These are phyloP conservation scores for Nicotiana knightiana DNA, from an alignment of 257 asterid species.

Conservation along the genomic window DNA sequence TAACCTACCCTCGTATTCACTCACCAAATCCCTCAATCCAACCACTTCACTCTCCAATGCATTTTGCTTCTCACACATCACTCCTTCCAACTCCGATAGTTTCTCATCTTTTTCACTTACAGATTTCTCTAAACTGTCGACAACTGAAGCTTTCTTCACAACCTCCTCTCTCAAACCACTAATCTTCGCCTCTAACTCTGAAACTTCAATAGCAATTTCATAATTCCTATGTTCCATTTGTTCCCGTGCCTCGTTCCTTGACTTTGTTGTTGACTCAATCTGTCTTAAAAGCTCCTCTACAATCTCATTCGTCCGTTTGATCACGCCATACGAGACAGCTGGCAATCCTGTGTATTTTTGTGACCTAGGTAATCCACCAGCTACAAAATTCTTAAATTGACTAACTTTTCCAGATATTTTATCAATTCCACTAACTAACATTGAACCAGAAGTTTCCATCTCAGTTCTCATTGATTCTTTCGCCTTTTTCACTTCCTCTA, in stretches of 20 bases:
- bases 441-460: slow-evolving; percentile 78
- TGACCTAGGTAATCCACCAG: slow-evolving; percentile 73
- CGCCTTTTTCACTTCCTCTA: slow-evolving; percentile 54
- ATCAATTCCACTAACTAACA: slow-evolving; percentile 87
- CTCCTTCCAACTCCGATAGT: slow-evolving; percentile 42
- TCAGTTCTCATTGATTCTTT: slow-evolving; percentile 60
- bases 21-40: slow-evolving; percentile 43
- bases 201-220: slow-evolving; percentile 97
- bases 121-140: slow-evolving; percentile 40
- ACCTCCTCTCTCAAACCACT: slow-evolving; percentile 73
- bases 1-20: slow-evolving; percentile 41
- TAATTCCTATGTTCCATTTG: slow-evolving; percentile 84
- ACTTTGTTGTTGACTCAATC: slow-evolving; percentile 55
- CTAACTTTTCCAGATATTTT: slow-evolving; percentile 83
- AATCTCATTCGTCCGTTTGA: slow-evolving; percentile 86
- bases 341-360: slow-evolving; percentile 87
- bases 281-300: slow-evolving; percentile 84
- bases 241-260: slow-evolving; percentile 76
- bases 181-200: slow-evolving; percentile 78
- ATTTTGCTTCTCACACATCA: slow-evolving; percentile 40
- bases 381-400: slow-evolving; percentile 64
- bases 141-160: slow-evolving; percentile 41
- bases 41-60: slow-evolving; percentile 49
- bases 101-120: slow-evolving; percentile 51
- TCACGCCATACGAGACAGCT: slow-evolving; percentile 86